Conservation (phyloP, 2,329 filamentous ascomycete species). For the Phaeosphaeriaceae sp. region DNA sequence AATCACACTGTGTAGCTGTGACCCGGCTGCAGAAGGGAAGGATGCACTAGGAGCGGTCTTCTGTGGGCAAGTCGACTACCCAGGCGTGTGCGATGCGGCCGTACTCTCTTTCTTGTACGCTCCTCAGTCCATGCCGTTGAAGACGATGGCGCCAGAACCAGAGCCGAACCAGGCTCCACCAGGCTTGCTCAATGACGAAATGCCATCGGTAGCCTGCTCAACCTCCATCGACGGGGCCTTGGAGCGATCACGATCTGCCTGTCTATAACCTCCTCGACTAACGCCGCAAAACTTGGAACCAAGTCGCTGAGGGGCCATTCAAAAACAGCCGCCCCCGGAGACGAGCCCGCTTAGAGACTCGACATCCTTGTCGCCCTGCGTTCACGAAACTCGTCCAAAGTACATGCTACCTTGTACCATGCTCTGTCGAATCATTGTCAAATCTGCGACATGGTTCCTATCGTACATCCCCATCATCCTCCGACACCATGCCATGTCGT, state of each 20-base stretch:
- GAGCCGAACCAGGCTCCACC: constrained; percentile 30
- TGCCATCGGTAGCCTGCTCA: constrained; percentile 8
- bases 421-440: constrained; percentile 26
- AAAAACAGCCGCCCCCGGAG: constrained; percentile 26
- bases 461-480: not conserved
- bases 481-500: not conserved
- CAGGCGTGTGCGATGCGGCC: not conserved
- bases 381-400: constrained; percentile 15
- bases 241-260: constrained; percentile 14
- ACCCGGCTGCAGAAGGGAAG: not conserved
- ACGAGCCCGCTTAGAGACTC: constrained; percentile 14
- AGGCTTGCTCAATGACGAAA: constrained; percentile 30
- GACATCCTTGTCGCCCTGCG: constrained; percentile 10
- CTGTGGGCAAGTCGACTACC: not conserved
- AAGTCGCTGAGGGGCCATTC: not conserved
- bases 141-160: constrained; percentile 29
- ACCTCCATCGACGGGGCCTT: not conserved
- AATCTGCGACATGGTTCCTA: constrained; percentile 16
- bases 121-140: constrained; percentile 30
- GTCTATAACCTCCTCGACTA: constrained; percentile 27
- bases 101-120: not conserved
- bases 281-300: constrained; percentile 31
- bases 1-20: not conserved
- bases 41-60: not conserved
- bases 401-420: constrained; percentile 1